Percentiles rank a stretch among this genome's conserved stretches.
phyloP scores from a whole-genome alignment of 345 rosid species.

The Tarenaya hassleriana region DNA sequence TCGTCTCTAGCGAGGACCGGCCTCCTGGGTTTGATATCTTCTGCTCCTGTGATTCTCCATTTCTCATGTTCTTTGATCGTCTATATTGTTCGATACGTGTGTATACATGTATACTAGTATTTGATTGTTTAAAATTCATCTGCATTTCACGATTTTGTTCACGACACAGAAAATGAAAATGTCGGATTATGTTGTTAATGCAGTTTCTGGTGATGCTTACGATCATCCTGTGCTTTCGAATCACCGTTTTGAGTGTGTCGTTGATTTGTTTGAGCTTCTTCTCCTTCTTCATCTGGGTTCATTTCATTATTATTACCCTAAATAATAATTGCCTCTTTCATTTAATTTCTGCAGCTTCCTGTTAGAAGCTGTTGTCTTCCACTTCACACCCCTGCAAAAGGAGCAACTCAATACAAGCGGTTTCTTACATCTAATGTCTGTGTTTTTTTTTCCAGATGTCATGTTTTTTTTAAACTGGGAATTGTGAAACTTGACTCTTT shows the following conservation, averaged over 20 bases:
- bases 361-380: conserved; percentile 32
- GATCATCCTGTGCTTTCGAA: not conserved
- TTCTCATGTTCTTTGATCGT: conserved; percentile 4
- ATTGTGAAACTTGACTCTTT: not conserved
- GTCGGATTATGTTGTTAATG: conserved; percentile 5
- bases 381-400: conserved; percentile 32
- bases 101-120: not conserved
- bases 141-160: not conserved
- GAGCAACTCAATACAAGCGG: conserved; percentile 35
- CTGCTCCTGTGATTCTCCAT: conserved; percentile 69
- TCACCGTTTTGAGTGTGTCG: not conserved
- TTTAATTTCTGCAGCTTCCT: conserved; percentile 37
- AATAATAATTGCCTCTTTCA: not conserved
- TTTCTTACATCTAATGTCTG: conserved; percentile 53
- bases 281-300: not conserved
- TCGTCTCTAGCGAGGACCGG: conserved; percentile 57
- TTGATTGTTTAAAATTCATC: not conserved
- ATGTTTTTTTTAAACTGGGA: not conserved
- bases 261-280: not conserved
- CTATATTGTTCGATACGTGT: not conserved
- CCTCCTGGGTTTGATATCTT: conserved; percentile 72
- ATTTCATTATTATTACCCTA: not conserved
- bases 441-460: conserved; percentile 5
- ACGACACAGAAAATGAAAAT: not conserved
- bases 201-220: not conserved